Evolutionary conservation across 2,329 filamentous ascomycete species (phyloP).

Genomic region (Pyrenophora tritici-repentis): DNA sequence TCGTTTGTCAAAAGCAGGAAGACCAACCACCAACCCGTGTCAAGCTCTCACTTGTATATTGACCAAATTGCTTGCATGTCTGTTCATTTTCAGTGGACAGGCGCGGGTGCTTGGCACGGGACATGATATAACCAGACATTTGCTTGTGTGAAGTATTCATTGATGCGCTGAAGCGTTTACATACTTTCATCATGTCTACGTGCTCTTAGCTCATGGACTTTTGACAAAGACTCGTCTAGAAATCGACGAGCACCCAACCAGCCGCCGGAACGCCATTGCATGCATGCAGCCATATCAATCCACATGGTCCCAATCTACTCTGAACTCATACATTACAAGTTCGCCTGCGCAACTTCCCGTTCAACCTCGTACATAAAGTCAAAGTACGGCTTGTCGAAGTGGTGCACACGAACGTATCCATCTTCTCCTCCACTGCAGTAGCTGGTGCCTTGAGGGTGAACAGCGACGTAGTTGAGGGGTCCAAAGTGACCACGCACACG

Average conservation of each 20-base stretch:
- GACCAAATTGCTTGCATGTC: conserved; percentile 36
- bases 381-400: conserved; percentile 98
- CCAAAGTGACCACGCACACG: conserved; percentile 97
- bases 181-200: conserved; percentile 6
- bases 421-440: conserved; percentile 98
- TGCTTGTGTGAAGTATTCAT: conserved; percentile 8
- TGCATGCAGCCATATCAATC: conserved; percentile 37
- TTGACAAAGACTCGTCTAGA: conserved; percentile 16
- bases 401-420: conserved; percentile 96
- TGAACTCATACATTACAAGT: conserved; percentile 36
- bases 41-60: conserved; percentile 32
- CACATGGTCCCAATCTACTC: conserved; percentile 24
- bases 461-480: conserved; percentile 92
- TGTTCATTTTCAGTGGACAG: conserved; percentile 22
- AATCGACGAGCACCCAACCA: conserved; percentile 21
- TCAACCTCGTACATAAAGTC: conserved; percentile 99
- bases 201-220: conserved; percentile 17
- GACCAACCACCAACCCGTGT: conserved; percentile 19
- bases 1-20: conserved; percentile 43
- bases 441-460: conserved; percentile 85
- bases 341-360: conserved; percentile 65
- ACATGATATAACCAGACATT: conserved; percentile 7
- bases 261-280: conserved; percentile 45
- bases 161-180: conserved; percentile 10
- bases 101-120: conserved; percentile 26